These are phyloP conservation scores for Aciculosporium take DNA, from an alignment of 2,329 filamentous ascomycete genomes.

Conservation along the genomic window DNA sequence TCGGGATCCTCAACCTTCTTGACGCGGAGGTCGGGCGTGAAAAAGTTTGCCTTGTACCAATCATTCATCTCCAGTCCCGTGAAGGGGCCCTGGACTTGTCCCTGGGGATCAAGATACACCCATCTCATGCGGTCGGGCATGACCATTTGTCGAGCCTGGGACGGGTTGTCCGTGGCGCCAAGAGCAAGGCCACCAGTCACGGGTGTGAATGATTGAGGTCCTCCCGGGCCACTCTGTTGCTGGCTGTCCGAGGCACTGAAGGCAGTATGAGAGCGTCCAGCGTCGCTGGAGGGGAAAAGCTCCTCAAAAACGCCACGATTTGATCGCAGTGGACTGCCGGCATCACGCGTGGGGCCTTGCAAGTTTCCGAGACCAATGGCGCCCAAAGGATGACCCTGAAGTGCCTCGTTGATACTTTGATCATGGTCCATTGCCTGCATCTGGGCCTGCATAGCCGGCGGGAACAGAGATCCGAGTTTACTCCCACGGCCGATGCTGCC, in stretches of 20 bases:
- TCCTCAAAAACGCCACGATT: conserved; percentile 44
- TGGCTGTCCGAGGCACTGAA: conserved; percentile 25
- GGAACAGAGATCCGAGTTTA: conserved; percentile 79
- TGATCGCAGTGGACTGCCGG: conserved; percentile 43
- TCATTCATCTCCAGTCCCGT: conserved; percentile 98
- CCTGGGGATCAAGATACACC: conserved; percentile 94
- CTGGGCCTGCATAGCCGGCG: conserved; percentile 77
- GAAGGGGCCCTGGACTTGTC: conserved; percentile 83
- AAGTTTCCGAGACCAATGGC: conserved; percentile 52
- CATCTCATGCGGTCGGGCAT: conserved; percentile 98
- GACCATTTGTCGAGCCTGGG: conserved; percentile 79
- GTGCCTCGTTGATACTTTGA: conserved; percentile 39
- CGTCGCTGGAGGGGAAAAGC: conserved; percentile 28
- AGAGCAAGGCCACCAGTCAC: conserved; percentile 22
- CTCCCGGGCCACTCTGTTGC: conserved; percentile 20
- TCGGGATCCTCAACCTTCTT: conserved; percentile 89
- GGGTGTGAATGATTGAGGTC: conserved; percentile 22
- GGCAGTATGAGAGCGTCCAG: conserved; percentile 18
- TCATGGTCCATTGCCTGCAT: conserved; percentile 64
- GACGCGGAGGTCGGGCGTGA: conserved; percentile 83
- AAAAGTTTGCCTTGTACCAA: conserved; percentile 98
- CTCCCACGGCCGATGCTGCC: conserved; percentile 62
- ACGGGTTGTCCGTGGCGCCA: conserved; percentile 38
- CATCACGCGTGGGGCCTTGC: conserved; percentile 37
- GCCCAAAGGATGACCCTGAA: conserved; percentile 47